Base-by-base conservation (phyloP, 768 basidiomycete genomes). In the Naganishia vaughanmartiniae region DNA sequence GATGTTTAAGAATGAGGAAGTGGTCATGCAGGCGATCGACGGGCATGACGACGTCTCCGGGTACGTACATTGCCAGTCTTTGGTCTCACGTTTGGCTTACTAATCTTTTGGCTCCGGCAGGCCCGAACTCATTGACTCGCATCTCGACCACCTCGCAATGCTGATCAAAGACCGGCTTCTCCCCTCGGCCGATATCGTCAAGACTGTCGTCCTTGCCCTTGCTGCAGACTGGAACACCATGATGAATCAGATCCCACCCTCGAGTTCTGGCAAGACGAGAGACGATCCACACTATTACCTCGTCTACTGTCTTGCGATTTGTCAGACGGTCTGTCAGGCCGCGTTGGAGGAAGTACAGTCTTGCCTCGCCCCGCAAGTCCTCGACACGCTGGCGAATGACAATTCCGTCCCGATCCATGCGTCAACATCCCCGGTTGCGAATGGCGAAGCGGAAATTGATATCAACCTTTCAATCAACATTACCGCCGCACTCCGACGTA, bases 401-500 rank as follows among this genome's bases (percentile, higher is more conserved):
- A 26, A 28, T 19, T 63, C 39, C n/a, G 39, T 63, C 15, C 60
- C 60, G 9, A 45, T 45, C 26, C 60, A 39, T 36, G 60, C 60
- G 7, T 26, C 60, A 26, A 24, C 15, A 9, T 46, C 42, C 5
- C 60, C 60, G 7, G 21, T 63, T 24, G 28, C 31, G 12, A n/a
- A 15, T 15, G 60, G 39, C 9, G 39, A 63, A 63, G 60, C 48
- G 24, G 48, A n/a, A 51, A 51, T 63, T 42, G 60, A 63, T 21
- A 69, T 54, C 56, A 54, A 36, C 14, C 24, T 69, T 0, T 69
- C 56, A 19, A 31, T 51, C 31, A 53, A 69, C 33, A 96, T 99
- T 76, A 90, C 90, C 1, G 93, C 93, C 0, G 85, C 86, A 15
- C 89, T 97, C 72, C 85, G 95, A 57, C 86, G 96, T 33, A 89